Evolutionary conservation across 176 grass and related monocot genomes (phyloP).

Genomic region (Hordeum vulgare): MorexV3_pseudomolecules_assembly NC_058523.1:345951759-345952258

Average conservation of each 20-base stretch:
- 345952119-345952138: constrained; percentile 82
- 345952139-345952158: constrained; percentile 58
- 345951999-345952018: neutral
- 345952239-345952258: constrained; percentile 56
- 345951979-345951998: neutral
- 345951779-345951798: constrained; percentile 15
- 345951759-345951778: constrained; percentile 94
- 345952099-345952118: constrained; percentile 51
- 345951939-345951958: neutral
- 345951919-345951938: constrained; percentile 19
- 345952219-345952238: constrained; percentile 70
- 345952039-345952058: constrained; percentile 65
- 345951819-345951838: constrained; percentile 4
- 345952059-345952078: constrained; percentile 83
- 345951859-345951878: constrained; percentile 86
- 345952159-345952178: constrained; percentile 12
- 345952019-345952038: neutral
- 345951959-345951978: neutral
- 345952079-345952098: constrained; percentile 76
- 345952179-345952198: constrained; percentile 18
- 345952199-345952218: constrained; percentile 24
- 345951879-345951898: constrained; percentile 82
- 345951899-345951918: constrained; percentile 92
- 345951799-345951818: constrained; percentile 10
- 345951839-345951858: constrained; percentile 46